Conservation (phyloP, 345 rosid genomes). For the Brassica carinata region DNA sequence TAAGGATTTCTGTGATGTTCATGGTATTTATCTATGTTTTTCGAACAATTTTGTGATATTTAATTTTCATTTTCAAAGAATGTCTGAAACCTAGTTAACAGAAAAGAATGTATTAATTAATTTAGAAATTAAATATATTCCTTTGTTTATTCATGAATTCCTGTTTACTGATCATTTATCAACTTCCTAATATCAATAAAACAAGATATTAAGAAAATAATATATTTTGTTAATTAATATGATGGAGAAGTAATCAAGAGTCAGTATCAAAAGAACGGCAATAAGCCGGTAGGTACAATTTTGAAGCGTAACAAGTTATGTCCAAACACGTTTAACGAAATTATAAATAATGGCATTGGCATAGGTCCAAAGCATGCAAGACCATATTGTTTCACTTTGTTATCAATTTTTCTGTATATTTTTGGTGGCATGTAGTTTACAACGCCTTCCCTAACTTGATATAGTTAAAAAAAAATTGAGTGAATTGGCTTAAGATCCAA, state of each 20-base stretch:
- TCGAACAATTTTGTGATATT: background rate
- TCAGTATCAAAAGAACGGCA: conserved; percentile 26
- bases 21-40: background rate
- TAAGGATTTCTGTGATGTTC: background rate
- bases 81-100: background rate
- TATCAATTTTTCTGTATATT: background rate
- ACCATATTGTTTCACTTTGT: conserved; percentile 23
- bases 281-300: conserved; percentile 11
- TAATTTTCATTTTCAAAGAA: background rate
- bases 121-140: background rate
- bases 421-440: conserved; percentile 27
- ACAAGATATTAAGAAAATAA: background rate
- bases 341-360: conserved; percentile 18
- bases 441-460: background rate
- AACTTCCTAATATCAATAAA: background rate
- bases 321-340: conserved; percentile 32
- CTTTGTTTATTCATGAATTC: background rate
- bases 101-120: background rate
- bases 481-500: too few species aligned
- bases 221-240: background rate
- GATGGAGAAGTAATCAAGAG: conserved; percentile 17
- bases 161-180: background rate
- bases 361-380: conserved; percentile 39
- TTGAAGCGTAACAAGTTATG: conserved; percentile 31
- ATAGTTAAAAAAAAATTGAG: background rate